A percentile compares a stretch with the other conserved stretches of the same genome.
Conservation (phyloP, 768 basidiomycete species). For the Myochromella boudieri region DNA sequence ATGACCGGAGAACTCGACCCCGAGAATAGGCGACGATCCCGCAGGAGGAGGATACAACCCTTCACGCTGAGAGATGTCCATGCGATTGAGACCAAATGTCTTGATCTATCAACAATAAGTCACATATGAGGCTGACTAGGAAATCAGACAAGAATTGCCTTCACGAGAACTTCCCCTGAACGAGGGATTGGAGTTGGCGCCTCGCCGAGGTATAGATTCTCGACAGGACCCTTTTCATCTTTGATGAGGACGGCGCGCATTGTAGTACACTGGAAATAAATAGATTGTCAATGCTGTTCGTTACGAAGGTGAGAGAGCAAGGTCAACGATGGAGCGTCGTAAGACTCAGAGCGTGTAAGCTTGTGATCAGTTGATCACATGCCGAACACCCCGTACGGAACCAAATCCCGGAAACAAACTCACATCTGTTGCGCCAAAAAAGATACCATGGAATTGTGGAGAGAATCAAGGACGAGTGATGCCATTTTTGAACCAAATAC, state of each 20-base stretch:
- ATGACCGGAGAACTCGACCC: conserved; percentile 83
- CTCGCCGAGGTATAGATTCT: conserved; percentile 79
- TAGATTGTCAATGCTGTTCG: no score
- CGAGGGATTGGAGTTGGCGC: conserved; percentile 57
- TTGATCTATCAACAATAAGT: conserved; percentile 47
- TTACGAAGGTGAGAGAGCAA: no score
- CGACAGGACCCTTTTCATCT: conserved; percentile 69
- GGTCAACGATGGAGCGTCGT: no score
- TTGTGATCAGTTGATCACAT: background rate
- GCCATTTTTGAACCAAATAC: no score
- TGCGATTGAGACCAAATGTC: conserved; percentile 87
- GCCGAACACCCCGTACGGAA: no score
- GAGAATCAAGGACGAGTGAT: no score
- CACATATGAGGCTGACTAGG: background rate
- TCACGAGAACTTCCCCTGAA: conserved; percentile 71
- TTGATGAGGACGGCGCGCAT: conserved; percentile 86
- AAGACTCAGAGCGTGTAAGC: background rate
- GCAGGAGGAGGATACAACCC: conserved; percentile 77
- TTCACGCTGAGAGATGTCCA: conserved; percentile 77
- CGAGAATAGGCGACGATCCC: conserved; percentile 73
- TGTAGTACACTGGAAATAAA: background rate
- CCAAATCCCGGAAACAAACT: background rate
- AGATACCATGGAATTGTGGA: no score
- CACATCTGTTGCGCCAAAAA: no score
- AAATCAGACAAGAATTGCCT: conserved; percentile 41